Evolutionary conservation across 495 filamentous ascomycete genomes (phyloP).

Genomic region (Friedmanniomyces simplex): DNA sequence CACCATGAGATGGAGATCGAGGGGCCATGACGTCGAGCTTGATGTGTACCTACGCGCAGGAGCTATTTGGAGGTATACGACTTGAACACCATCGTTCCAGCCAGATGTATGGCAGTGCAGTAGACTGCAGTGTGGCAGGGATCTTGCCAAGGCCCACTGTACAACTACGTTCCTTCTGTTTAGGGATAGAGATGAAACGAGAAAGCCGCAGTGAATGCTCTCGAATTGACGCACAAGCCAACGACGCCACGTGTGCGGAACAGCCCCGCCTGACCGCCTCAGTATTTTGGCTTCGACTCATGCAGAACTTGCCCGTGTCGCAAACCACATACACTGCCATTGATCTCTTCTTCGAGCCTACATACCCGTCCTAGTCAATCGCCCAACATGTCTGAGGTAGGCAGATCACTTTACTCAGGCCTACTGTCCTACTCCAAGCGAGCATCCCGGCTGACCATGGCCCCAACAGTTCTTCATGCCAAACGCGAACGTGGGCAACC

Average conservation of each 20-base stretch:
- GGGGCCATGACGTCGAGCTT: neutral
- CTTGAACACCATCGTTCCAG: neutral
- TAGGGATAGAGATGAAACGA: neutral
- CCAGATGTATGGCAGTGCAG: neutral
- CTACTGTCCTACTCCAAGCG: neutral
- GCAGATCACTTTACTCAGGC: neutral
- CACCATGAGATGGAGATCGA: neutral
- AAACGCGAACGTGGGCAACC: conserved; percentile 70
- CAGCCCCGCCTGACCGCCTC: neutral
- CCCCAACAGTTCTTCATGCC: conserved; percentile 66
- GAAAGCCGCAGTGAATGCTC: neutral
- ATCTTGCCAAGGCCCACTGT: neutral
- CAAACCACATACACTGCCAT: neutral
- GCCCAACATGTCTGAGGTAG: conserved; percentile 21
- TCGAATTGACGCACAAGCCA: neutral
- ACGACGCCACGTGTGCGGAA: neutral
- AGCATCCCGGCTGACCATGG: neutral
- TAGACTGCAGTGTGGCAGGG: too few species aligned
- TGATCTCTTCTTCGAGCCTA: neutral
- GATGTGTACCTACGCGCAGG: neutral
- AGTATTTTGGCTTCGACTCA: neutral
- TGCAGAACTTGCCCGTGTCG: neutral
- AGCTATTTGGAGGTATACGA: neutral
- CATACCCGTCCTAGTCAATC: neutral
- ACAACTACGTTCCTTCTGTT: neutral